Base-by-base conservation (phyloP, 164 flowering plant genomes). In the Stephania japonica region DNA sequence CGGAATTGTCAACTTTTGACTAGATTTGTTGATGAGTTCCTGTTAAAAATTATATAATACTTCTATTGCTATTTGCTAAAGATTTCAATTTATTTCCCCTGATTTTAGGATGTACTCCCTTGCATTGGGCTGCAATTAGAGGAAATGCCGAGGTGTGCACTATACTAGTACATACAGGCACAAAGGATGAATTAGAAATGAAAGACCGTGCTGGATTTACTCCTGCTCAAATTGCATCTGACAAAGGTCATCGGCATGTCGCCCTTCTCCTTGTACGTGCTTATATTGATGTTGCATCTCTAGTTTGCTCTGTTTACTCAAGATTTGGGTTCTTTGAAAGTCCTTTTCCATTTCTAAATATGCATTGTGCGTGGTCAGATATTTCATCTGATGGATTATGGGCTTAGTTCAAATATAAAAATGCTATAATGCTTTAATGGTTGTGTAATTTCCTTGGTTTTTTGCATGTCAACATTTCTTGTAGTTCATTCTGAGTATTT, bases 81-180 rank as follows among this genome's bases (percentile, higher is more conserved):
- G 9, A 41, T 59, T 78, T 71, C 9, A 49, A 24, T 18, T 32
- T 32, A n/a, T 32, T 23, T 69, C 44, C 65, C 47, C 11, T 81
- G 63, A 32, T 75, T n/a, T 71, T 75, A 95, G 98, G 99, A 50
- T 92, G 97, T 79, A 95, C 98, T 21, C 98, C 99, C 38, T 80
- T 95, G 83, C 98, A 92, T 74, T 95, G 98, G 99, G 97, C 98
- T 76, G 97, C 90, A 65, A 42, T 91, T 75, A 82, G 88, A 84
- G 99, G 98, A 78, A 80, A 91, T 79, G 76, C 83, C 72, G 98
- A 95, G 83, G 96, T 86, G 47, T 92, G 94, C 83, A 86, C 90
- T 70, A 81, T 95, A 23, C 96, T 95, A 78, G 92, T 88, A 65
- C 93, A 90, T 80, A 87, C 98, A 19, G 98, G 97, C 71, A 83